Percentiles rank a stretch among this genome's conserved stretches.
These are phyloP conservation scores for Cryptococcus sp. DNA, from an alignment of 1,284 basidiomycete species.

Conservation along the genomic window DNA sequence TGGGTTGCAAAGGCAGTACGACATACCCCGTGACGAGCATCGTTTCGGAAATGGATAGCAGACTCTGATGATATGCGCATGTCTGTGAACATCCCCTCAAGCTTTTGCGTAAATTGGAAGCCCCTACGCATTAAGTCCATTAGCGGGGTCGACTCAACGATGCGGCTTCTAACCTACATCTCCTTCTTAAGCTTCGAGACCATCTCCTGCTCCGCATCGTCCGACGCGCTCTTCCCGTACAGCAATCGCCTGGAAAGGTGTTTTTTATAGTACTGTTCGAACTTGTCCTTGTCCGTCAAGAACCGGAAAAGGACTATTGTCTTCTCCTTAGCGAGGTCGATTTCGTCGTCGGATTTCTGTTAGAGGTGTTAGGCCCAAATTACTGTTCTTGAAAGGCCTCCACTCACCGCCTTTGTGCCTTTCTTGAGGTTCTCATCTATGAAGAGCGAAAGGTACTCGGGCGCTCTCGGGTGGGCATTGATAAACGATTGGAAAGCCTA, in stretches of 20 bases:
- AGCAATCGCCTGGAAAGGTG: conserved; percentile 92
- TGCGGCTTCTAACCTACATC: conserved; percentile 22
- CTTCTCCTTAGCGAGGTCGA: conserved; percentile 85
- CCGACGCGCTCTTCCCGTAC: conserved; percentile 80
- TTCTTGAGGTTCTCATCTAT: conserved; percentile 97
- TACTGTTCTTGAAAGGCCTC: neutral
- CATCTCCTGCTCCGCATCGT: conserved; percentile 98
- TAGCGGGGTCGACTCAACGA: neutral
- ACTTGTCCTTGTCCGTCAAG: conserved; percentile 92
- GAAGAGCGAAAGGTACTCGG: conserved; percentile 94
- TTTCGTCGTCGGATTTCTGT: conserved; percentile 90
- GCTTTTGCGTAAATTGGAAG: conserved; percentile 93
- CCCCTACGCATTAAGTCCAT: conserved; percentile 55
- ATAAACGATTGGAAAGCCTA: conserved; percentile 92
- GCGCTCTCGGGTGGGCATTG: conserved; percentile 80
- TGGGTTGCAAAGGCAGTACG: neutral
- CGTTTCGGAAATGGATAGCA: conserved; percentile 63
- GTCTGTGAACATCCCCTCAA: conserved; percentile 99
- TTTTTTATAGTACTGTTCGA: conserved; percentile 96
- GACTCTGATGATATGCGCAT: conserved; percentile 87
- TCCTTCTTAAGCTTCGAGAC: conserved; percentile 96
- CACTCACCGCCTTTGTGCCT: conserved; percentile 84
- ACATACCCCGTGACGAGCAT: conserved; percentile 31
- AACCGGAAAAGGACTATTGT: conserved; percentile 95
- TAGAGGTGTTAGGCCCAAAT: neutral